phyloP scores from a whole-genome alignment of 2,329 filamentous ascomycete species.

The Emergomyces orientalis region DNA sequence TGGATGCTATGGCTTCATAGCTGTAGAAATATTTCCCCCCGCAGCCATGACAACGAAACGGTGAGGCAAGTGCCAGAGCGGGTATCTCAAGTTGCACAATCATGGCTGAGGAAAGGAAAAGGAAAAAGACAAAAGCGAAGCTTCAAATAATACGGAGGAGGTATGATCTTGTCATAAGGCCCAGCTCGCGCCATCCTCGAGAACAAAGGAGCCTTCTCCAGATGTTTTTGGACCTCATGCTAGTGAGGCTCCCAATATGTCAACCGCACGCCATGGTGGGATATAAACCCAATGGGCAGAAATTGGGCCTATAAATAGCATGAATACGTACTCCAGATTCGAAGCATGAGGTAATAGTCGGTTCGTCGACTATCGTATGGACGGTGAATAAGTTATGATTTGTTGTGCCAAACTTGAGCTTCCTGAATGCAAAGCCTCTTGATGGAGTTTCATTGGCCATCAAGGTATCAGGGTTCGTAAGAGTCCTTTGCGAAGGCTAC shows the following conservation, averaged over 20 bases:
- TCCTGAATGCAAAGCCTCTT: neutral
- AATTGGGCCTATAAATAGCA: neutral
- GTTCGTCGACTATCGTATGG: neutral
- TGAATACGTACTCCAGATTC: neutral
- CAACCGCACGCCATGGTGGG: neutral
- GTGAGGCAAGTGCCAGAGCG: neutral
- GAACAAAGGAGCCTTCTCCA: neutral
- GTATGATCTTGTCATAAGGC: conserved; percentile 1
- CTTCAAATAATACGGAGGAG: neutral
- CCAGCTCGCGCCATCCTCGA: neutral
- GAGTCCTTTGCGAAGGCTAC: neutral
- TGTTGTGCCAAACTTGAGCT: neutral
- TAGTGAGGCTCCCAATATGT: neutral
- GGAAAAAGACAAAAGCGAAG: neutral
- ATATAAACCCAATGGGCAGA: neutral
- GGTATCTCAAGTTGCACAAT: neutral
- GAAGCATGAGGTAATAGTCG: neutral
- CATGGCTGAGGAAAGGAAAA: neutral
- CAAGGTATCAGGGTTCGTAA: neutral
- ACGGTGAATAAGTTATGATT: neutral
- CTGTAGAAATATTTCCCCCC: neutral
- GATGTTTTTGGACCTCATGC: neutral
- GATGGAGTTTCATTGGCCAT: neutral
- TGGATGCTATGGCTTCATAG: neutral
- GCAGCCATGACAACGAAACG: neutral